Base-by-base conservation (phyloP, 768 basidiomycete species). In the Mycena indigotica region DNA sequence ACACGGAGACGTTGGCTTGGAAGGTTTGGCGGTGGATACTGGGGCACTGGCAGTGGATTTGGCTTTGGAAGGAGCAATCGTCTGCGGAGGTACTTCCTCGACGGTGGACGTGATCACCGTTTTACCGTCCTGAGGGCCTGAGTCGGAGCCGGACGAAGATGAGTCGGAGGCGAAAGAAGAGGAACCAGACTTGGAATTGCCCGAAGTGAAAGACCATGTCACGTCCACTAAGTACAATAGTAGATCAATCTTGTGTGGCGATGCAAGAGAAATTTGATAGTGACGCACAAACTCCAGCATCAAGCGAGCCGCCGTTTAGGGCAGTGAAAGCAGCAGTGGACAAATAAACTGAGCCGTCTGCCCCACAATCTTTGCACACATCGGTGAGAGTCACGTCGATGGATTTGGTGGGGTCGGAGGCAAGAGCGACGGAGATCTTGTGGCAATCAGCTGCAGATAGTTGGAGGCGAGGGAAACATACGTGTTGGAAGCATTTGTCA, bases 331-430 rank as follows among this genome's bases (percentile, higher is more conserved):
- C 64, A 4, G 57, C 52, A 13, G 58, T 40, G 25, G 64, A 65
- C 26, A 65, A 44, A 24, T 65, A 65, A 0, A 65, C 51, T 19
- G 58, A 57, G 5, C 55, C 58, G 15, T 24, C 10, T 1, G 3
- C 52, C 21, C 57, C 61, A 28, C 64, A 65, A 2, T 56, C 49
- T 5, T 57, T 13, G 56, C 64, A 65, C 1, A 55, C 53, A 29
- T 65, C 64, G 4, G 58, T 56, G 56, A 65, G 60, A 35, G 64
- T 65, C 15, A 60, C 61, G 19, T 61, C 58, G 38, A 65, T 28
- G 26, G 38, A 57, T 41, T 59, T 65, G 23, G 57, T 54, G 8
- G 52, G 17, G 40, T 62, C 60, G n/a, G 62, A 63, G 4, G 44
- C 53, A 4, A 65, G 56, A 2, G 64, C 3, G n/a, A 65, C 55